A percentile compares a stretch with the other conserved stretches of the same genome.
These are phyloP conservation scores for Geosiphon pyriformis DNA, from an alignment of 192 early-diverging fungal genomes.

Conservation along the genomic window DNA sequence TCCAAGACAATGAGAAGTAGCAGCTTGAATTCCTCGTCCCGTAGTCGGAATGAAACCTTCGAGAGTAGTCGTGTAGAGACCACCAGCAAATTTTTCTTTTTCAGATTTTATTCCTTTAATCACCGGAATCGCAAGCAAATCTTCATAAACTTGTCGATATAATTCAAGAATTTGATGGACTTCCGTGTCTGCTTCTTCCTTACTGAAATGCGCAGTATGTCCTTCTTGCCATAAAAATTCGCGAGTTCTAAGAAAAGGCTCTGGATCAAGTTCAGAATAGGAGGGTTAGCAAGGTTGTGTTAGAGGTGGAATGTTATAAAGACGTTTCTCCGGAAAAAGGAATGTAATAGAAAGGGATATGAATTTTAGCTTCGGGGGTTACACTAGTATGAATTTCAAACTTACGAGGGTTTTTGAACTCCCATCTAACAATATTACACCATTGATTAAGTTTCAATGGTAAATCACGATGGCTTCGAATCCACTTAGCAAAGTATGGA, in stretches of 20 bases:
- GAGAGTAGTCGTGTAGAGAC: constrained; percentile 93
- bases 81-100: constrained; percentile 99
- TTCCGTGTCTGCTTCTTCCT: constrained; percentile 81
- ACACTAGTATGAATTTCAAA: too few species aligned
- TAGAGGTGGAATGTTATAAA: too few species aligned
- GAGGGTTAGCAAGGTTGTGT: too few species aligned
- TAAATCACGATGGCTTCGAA: constrained; percentile 93
- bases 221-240: constrained; percentile 99
- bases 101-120: constrained; percentile 96
- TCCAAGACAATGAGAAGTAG: constrained; percentile 97
- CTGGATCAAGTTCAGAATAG: too few species aligned
- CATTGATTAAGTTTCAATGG: constrained; percentile 98
- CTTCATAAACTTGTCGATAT: constrained; percentile 95
- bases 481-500: constrained; percentile 98
- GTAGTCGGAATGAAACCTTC: constrained; percentile 97
- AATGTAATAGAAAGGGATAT: too few species aligned
- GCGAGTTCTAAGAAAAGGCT: constrained; percentile 97
- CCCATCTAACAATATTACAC: constrained; percentile 99
- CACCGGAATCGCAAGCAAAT: constrained; percentile 95
- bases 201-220: constrained; percentile 92
- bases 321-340: too few species aligned
- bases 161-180: constrained; percentile 87
- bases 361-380: too few species aligned
- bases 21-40: constrained; percentile 97
- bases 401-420: constrained; percentile 98